Evolutionary conservation across 108 stramenopile species (phyloP), one percentile per base, ranked within the genome.

Genomic region (Skeletonema potamos): DNA sequence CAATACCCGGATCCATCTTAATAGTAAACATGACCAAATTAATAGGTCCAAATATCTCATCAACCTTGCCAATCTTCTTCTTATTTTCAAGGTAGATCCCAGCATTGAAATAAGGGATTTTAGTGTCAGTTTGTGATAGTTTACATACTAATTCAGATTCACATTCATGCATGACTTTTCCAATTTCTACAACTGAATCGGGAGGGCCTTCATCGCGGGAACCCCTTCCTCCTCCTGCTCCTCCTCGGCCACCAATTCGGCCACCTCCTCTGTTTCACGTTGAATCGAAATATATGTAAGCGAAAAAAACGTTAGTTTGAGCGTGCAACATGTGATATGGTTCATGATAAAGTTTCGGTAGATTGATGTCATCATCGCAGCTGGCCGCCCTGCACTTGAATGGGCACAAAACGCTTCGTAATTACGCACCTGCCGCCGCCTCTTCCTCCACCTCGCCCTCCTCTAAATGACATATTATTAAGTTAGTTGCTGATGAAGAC

Each of bases 61-160:
- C 98, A 18, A 99, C 94, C 70, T 99, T 99, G 27, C 98, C 98
- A 57, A 99, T 93, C 74, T 96, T 94, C 54, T 91, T 89, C 73
- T 97, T 97, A 82, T 99, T 99, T 69, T 99, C 96, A n/a, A 99
- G 89, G 82, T 94, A 99, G 24, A 97, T 82, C 4, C 95, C 96
- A 28, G 98, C 98, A 73, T 99, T 99, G 87, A 99, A 99, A 75
- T 99, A 97, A 0, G 98, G 98, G 20, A 99, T 90, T 81, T 92
- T 96, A 43, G 67, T 65, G 64, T 92, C 89, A 15, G 71, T 13
- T 65, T 97, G 54, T 4, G 85, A 84, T 85, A 87, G 86, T 68
- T 82, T 81, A 44, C 89, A 90, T 15, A 94, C 85, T 46, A 94
- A 63, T 68, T 94, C 93, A 11, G 89, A 84, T 72, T 94, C 93